Conservation (phyloP, 257 asterid genomes). For the Solanum appendiculatum region DNA sequence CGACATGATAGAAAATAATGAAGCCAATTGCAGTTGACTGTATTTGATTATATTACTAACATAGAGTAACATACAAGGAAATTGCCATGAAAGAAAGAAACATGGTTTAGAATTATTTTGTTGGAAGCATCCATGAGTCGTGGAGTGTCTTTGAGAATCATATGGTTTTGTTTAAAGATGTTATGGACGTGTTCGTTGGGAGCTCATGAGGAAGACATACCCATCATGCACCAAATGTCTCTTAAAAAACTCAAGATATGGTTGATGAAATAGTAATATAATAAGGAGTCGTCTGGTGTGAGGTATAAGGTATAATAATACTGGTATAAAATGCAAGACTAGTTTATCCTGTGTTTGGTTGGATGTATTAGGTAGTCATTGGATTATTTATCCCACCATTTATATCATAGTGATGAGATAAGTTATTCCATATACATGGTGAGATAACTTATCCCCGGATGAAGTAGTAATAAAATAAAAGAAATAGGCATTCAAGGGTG, state of each 20-base stretch:
- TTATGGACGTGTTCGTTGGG: background rate
- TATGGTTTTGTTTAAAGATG: background rate
- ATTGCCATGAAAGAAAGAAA: background rate
- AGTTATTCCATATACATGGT: no score
- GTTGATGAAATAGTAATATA: background rate
- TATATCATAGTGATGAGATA: background rate
- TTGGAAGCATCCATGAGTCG: background rate
- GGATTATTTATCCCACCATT: background rate
- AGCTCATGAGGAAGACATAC: background rate
- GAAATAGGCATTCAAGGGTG: no score
- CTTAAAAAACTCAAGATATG: background rate
- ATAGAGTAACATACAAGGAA: background rate
- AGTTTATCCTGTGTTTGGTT: background rate
- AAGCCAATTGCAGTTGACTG: background rate
- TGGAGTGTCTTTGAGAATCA: background rate
- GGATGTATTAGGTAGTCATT: background rate
- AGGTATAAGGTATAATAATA: background rate
- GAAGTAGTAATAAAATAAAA: no score
- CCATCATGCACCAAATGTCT: background rate
- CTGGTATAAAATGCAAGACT: no score
- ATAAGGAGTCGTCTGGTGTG: background rate
- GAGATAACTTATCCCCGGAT: no score
- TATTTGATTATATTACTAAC: background rate
- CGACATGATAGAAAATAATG: background rate
- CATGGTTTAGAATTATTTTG: background rate